These are phyloP conservation scores for Nothomitra cinnamomea DNA, from an alignment of 2,329 filamentous ascomycete genomes.

Conservation along the genomic window DNA sequence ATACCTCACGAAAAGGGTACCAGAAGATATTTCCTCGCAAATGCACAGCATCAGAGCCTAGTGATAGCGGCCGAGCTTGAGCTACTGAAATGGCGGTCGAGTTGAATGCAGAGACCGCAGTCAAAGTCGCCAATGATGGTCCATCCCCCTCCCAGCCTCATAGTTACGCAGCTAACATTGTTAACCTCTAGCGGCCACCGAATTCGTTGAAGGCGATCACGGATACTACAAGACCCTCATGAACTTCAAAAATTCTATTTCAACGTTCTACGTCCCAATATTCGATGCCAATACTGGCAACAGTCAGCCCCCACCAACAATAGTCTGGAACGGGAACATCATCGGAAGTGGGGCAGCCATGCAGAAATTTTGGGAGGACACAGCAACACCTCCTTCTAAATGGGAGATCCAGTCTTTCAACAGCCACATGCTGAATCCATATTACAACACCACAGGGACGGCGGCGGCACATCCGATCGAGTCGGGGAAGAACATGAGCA, in stretches of 20 bases:
- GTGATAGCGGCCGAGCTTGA: no score
- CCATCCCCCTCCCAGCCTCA: not conserved
- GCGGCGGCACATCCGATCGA: slow-evolving; percentile 23
- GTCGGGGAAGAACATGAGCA: slow-evolving; percentile 43
- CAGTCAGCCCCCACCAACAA: slow-evolving; percentile 39
- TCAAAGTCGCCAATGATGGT: slow-evolving; percentile 13
- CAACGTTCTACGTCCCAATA: slow-evolving; percentile 50
- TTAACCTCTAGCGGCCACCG: slow-evolving; percentile 41
- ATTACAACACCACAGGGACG: slow-evolving; percentile 38
- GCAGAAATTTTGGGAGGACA: slow-evolving; percentile 48
- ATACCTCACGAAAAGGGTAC: no score
- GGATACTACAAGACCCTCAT: slow-evolving; percentile 59
- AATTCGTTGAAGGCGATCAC: slow-evolving; percentile 42
- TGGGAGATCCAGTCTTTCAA: slow-evolving; percentile 67
- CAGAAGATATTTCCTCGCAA: no score
- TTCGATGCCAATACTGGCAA: slow-evolving; percentile 25
- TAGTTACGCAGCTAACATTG: slow-evolving; percentile 4
- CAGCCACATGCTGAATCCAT: slow-evolving; percentile 59
- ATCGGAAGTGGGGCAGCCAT: slow-evolving; percentile 46
- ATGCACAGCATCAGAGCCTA: no score
- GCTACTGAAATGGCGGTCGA: not conserved
- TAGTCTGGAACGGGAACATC: slow-evolving; percentile 63
- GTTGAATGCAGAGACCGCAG: slow-evolving; percentile 9
- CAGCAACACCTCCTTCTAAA: slow-evolving; percentile 42
- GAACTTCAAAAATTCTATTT: slow-evolving; percentile 36